A percentile compares a stretch with the other conserved stretches of the same genome.
Conservation (phyloP, 1,284 basidiomycete species). For the Sporisorium reilianum region DNA sequence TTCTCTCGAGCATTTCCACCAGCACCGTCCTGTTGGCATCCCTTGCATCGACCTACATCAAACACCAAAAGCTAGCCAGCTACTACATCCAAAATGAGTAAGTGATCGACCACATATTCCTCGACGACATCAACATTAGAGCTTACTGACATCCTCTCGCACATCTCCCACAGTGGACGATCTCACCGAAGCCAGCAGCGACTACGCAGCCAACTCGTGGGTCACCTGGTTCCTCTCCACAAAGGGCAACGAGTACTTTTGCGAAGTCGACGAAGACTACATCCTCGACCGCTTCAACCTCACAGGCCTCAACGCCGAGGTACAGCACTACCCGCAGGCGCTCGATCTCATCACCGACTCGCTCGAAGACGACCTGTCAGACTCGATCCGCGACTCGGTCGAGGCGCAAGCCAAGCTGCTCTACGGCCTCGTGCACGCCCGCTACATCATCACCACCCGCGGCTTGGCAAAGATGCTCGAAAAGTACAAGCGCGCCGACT, state of each 20-base stretch:
- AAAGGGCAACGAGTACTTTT: constrained; percentile 91
- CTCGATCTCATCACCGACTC: constrained; percentile 87
- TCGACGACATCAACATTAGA: background rate
- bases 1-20: background rate
- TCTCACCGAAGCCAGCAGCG: constrained; percentile 84
- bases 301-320: constrained; percentile 95
- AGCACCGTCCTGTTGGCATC: background rate
- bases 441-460: constrained; percentile 66
- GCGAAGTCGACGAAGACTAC: constrained; percentile 99
- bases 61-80: background rate
- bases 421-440: constrained; percentile 67
- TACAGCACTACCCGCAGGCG: constrained; percentile 92
- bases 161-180: constrained; percentile 77
- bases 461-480: constrained; percentile 69
- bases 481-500: constrained; percentile 68
- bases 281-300: constrained; percentile 98
- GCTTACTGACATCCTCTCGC: background rate
- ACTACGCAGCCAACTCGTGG: constrained; percentile 85
- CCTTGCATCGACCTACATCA: background rate
- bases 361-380: constrained; percentile 65
- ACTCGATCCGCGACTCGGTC: constrained; percentile 62
- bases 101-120: background rate
- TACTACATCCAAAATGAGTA: constrained; percentile 3
- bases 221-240: constrained; percentile 98
- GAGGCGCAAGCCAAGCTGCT: constrained; percentile 67